Base-by-base conservation (phyloP, 2,329 filamentous ascomycete genomes). In the Parasarocladium wereldwijsianum region DNA sequence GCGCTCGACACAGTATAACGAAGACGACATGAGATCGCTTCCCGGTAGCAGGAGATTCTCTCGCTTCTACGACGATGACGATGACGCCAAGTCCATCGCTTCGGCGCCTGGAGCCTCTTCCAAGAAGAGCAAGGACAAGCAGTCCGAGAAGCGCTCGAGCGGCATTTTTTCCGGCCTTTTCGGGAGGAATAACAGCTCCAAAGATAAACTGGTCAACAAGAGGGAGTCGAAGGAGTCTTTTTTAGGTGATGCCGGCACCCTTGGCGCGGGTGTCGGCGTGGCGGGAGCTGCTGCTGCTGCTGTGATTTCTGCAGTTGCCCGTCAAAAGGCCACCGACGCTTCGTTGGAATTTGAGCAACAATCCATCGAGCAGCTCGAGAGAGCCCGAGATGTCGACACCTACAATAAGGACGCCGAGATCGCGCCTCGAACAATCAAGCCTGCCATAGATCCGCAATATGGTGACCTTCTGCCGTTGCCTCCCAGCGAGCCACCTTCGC, bases 231-330 rank as follows among this genome's bases (percentile, higher is more conserved):
- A 30, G 28, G 28, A 30, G 7, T 70, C 70, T 76, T 76, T 76
- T 75, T 75, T 76, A 76, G 72, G 55, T 76, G 70, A 67, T 63
- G 67, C 72, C 70, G 70, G 59, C 65, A 76, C 64, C 64, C 60
- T 66, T 70, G 70, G 70, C 70, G 67, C 65, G 62, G 70, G 70
- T 76, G 71, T 58, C 70, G 71, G 72, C 66, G 49, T 66, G 53
- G 62, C 58, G 57, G 60, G 62, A 52, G 60, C 22, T 23, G 31
- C 56, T 48, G 60, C 53, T 38, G 53, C 52, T 44, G 55, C 51
- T 35, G 39, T 54, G 39, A 46, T 51, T 43, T 49, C 53, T 43
- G 46, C 52, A 43, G 45, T 47, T 41, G 46, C 51, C 49, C 55
- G 50, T 43, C 49, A 54, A 33, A 55, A 64, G 47, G 62, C 61